phyloP scores from a whole-genome alignment of 345 rosid genomes.

The Clarkia xantiana region DNA sequence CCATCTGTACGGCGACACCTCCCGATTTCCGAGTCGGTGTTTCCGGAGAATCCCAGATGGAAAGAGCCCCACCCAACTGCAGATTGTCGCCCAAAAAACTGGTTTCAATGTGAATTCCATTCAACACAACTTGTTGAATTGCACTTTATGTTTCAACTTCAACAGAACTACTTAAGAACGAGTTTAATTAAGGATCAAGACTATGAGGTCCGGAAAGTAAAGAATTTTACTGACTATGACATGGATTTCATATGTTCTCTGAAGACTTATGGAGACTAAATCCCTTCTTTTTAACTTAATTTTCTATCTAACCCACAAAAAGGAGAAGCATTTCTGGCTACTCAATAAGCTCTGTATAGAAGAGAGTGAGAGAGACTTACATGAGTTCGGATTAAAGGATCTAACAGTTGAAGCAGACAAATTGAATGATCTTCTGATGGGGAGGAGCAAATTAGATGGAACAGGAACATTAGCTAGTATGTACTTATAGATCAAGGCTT shows the following conservation, averaged over 20 bases:
- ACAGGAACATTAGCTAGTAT: conserved; percentile 64
- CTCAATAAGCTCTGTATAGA: background rate
- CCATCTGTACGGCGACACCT: conserved; percentile 98
- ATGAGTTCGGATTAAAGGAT: conserved; percentile 29
- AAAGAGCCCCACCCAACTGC: conserved; percentile 70
- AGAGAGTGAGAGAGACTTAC: conserved; percentile 18
- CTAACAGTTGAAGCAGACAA: conserved; percentile 29
- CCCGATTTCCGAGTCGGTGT: conserved; percentile 86
- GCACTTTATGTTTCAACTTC: too few species aligned
- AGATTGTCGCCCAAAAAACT: background rate
- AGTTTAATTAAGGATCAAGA: too few species aligned
- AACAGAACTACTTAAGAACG: too few species aligned
- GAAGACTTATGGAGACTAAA: too few species aligned
- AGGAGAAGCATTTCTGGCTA: too few species aligned
- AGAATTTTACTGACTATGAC: too few species aligned
- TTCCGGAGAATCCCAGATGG: conserved; percentile 74
- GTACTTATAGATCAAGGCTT: conserved; percentile 85
- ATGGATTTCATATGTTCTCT: too few species aligned
- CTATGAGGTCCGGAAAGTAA: too few species aligned
- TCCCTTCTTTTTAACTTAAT: too few species aligned
- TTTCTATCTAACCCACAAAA: too few species aligned
- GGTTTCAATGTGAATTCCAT: background rate
- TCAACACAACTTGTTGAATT: background rate
- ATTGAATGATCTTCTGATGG: conserved; percentile 61
- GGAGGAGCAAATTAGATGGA: conserved; percentile 60